Evolutionary conservation across 2,329 filamentous ascomycete species (phyloP).

Genomic region (Capronia epimyces): DNA sequence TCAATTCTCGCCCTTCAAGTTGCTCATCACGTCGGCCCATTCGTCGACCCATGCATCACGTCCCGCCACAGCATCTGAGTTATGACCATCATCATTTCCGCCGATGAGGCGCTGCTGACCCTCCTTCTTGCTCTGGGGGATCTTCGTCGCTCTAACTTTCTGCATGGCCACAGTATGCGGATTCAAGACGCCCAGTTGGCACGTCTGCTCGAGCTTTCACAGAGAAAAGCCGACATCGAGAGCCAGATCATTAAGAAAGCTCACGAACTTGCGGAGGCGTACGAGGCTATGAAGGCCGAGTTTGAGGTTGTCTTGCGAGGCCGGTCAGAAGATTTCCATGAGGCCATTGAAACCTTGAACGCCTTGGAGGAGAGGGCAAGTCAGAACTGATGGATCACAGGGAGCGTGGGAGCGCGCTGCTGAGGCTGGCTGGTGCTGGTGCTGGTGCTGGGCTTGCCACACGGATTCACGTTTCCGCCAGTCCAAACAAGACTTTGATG

Average conservation of each 20-base stretch:
- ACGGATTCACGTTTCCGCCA: constrained; percentile 37
- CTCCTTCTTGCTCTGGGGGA: not conserved
- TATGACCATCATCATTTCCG: no score
- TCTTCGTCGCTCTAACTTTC: constrained; percentile 1
- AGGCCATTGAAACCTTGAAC: constrained; percentile 9
- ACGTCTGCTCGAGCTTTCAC: constrained; percentile 11
- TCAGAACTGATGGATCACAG: not conserved
- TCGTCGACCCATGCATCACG: not conserved
- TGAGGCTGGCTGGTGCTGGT: no score
- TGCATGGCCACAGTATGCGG: constrained; percentile 4
- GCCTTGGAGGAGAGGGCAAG: not conserved
- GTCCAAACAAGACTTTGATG: constrained; percentile 56
- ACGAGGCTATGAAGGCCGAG: constrained; percentile 14
- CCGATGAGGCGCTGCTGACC: not conserved
- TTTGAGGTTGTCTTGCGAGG: constrained; percentile 20
- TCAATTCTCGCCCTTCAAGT: not conserved
- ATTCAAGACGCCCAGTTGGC: constrained; percentile 6
- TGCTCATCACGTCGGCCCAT: not conserved
- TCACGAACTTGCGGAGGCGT: constrained; percentile 16
- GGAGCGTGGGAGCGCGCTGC: no score
- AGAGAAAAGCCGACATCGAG: constrained; percentile 19
- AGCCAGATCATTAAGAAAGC: constrained; percentile 12
- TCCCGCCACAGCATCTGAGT: no score
- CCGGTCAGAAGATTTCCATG: constrained; percentile 16
- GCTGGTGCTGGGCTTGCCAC: no score